Evolutionary conservation across 1,284 basidiomycete genomes (phyloP), one percentile per base, ranked within the genome.

Genomic region (Ustilago xerochloae): DNA sequence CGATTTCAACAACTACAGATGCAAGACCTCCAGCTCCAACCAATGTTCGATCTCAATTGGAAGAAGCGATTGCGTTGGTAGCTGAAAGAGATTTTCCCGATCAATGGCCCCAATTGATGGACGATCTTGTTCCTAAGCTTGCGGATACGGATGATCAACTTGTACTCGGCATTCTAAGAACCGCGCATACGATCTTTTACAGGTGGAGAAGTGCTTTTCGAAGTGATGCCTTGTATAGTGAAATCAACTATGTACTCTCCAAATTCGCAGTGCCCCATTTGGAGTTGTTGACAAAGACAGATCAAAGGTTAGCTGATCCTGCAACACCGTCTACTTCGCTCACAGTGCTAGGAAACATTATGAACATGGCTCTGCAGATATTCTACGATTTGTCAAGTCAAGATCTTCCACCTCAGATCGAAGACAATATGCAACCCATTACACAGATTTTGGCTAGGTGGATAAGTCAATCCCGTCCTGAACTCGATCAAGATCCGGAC

Each of bases 351-450:
- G 48, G 84, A 80, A 54, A 59, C 35, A 74, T 77, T 35, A 49
- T 84, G 20, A 85, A 30, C 0, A 90, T 94, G 87, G 88, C 97
- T 5, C 87, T 93, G 16, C 93, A 96, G 53, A 89, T 98, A 30
- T 99, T 92, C 86, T 91, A 96, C 80, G 97, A 99, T 85, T 89
- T 99, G 63, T 93, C 92, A 1, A 93, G 92, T 73, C 97, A 99
- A 77, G 96, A 99, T 85, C 87, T 99, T 22, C 95, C 96, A 6
- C 94, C 94, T 9, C 91, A 91, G 72, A 91, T 99, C 79, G 96
- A 99, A 83, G 96, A 99, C 82, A 88, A 91, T 43, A 90, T 97
- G 69, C 86, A 18, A 83, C 87, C 68, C 20, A 72, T 83, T 48
- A 79, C 72, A 26, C 65, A 75, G 3, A 75, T 81, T 28, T 61